Conservation (phyloP, 495 filamentous ascomycete species). For the Trichoderma virens region DNA sequence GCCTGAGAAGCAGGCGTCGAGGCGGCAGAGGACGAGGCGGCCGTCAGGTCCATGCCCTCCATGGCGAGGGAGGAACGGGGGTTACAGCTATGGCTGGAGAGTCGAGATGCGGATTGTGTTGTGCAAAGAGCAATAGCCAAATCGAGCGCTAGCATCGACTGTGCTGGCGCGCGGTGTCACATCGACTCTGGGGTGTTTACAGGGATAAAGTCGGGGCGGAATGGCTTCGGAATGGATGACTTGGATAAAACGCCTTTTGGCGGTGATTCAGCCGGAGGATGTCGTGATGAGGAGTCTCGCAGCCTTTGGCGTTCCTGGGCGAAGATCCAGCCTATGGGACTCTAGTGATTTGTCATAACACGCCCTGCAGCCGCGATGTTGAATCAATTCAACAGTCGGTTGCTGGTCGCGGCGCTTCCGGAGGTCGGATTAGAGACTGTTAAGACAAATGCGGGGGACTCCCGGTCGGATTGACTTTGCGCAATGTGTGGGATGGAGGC, state of each 20-base stretch:
- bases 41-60: neutral
- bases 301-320: neutral
- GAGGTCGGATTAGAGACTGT: neutral
- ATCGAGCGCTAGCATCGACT: neutral
- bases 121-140: neutral
- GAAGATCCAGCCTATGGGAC: neutral
- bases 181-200: neutral
- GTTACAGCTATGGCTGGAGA: neutral
- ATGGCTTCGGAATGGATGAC: neutral
- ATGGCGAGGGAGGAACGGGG: neutral
- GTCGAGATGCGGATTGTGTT: neutral
- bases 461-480: too few species aligned
- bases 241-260: neutral
- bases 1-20: constrained; percentile 17
- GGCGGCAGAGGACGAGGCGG: constrained; percentile 5
- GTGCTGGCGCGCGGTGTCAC: neutral
- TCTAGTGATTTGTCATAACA: neutral
- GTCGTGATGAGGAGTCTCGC: neutral
- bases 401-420: neutral
- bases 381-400: neutral
- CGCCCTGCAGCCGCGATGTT: neutral
- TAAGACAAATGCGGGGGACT: neutral
- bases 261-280: neutral
- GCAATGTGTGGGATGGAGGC: too few species aligned
- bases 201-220: neutral